Evolutionary conservation across 2,329 filamentous ascomycete species (phyloP).

Genomic region (Hymenoscyphus linearis): DNA sequence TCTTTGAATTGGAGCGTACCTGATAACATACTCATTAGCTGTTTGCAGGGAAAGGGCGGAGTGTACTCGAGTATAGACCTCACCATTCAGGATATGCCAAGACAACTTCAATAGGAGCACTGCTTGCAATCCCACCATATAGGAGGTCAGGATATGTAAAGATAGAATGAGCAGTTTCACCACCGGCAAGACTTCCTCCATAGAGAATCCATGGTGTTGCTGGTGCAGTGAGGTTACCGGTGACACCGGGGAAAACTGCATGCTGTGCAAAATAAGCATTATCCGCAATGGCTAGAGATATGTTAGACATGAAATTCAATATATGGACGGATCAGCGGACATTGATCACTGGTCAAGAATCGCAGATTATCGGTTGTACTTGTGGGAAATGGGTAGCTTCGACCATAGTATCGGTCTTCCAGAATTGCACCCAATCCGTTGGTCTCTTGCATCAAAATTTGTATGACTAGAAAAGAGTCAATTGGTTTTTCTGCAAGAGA

Average conservation of each 20-base stretch:
- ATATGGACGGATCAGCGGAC: constrained; percentile 12
- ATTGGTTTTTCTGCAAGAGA: not conserved
- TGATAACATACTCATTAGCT: constrained; percentile 5
- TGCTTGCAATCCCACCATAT: constrained; percentile 45
- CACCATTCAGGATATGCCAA: constrained; percentile 45
- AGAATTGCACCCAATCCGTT: constrained; percentile 49
- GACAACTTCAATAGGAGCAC: constrained; percentile 38
- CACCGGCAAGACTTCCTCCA: constrained; percentile 40
- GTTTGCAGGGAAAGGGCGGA: too few relatives aligned
- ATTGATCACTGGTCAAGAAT: constrained; percentile 47
- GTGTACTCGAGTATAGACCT: not conserved
- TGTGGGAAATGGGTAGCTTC: constrained; percentile 43
- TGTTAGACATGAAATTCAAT: constrained; percentile 1
- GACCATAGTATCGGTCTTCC: constrained; percentile 47
- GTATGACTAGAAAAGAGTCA: constrained; percentile 37
- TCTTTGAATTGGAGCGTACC: constrained; percentile 42
- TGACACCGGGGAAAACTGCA: constrained; percentile 40
- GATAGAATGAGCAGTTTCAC: constrained; percentile 39
- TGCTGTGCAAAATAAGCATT: constrained; percentile 47
- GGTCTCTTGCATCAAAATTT: constrained; percentile 49
- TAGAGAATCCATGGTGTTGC: constrained; percentile 43
- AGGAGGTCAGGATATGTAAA: constrained; percentile 41
- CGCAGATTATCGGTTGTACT: constrained; percentile 44
- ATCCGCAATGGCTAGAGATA: constrained; percentile 39
- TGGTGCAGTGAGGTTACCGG: constrained; percentile 38